A percentile compares a stretch with the other conserved stretches of the same genome.
Evolutionary conservation across 2,329 filamentous ascomycete genomes (phyloP).

Genomic region (Aspergillus sp.): DNA sequence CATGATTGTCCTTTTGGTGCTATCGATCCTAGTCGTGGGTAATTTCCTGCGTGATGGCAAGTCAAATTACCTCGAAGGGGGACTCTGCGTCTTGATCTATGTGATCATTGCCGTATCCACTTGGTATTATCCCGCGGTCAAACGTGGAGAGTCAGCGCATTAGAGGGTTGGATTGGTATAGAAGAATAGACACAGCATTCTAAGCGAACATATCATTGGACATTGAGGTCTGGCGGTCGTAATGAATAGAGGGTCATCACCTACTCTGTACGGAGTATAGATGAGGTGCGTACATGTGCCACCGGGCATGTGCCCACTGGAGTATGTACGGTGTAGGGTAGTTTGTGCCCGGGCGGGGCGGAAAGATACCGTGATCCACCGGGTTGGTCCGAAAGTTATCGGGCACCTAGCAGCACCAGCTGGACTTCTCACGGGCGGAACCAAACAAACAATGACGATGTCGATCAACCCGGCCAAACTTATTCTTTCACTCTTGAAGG

Average conservation of each 20-base stretch:
- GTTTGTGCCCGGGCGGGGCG: not conserved
- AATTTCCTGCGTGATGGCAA: slow-evolving; percentile 86
- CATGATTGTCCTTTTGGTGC: slow-evolving; percentile 76
- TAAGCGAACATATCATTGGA: too few relatives aligned
- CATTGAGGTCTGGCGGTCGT: too few relatives aligned
- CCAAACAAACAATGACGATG: slow-evolving; percentile 14
- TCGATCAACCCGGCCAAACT: slow-evolving; percentile 17
- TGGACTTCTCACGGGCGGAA: not conserved
- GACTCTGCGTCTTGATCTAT: slow-evolving; percentile 69
- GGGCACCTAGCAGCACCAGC: not conserved
- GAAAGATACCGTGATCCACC: not conserved
- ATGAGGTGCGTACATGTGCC: too few relatives aligned
- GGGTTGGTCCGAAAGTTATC: not conserved
- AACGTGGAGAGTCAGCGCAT: slow-evolving; percentile 7
- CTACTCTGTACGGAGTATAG: too few relatives aligned
- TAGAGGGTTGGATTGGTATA: not conserved
- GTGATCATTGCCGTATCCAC: slow-evolving; percentile 62
- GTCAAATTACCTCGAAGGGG: slow-evolving; percentile 86
- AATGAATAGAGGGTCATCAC: too few relatives aligned
- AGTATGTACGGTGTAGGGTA: too few relatives aligned
- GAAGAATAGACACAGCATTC: not conserved
- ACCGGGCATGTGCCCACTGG: too few relatives aligned
- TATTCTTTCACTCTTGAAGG: slow-evolving; percentile 29
- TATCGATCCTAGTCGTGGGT: slow-evolving; percentile 82
- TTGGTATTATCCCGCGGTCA: slow-evolving; percentile 61